A percentile compares a stretch with the other conserved stretches of the same genome.
Evolutionary conservation across 257 asterid species (phyloP).

Genomic region (Salvia miltiorrhiza): DNA sequence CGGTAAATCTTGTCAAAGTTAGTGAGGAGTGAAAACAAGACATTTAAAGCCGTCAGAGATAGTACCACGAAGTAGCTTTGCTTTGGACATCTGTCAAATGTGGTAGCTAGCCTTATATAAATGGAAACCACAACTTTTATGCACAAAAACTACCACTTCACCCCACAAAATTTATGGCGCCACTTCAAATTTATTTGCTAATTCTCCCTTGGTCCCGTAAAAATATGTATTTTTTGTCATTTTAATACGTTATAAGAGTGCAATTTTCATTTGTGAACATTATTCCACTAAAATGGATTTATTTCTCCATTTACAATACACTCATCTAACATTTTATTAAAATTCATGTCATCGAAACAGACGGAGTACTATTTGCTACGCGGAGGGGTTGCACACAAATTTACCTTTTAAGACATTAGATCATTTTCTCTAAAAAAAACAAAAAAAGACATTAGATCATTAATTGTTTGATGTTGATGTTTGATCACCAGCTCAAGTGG

Average conservation of each 20-base stretch:
- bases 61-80: neutral
- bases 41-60: neutral
- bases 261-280: too few relatives aligned
- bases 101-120: neutral
- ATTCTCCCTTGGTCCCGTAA: too few relatives aligned
- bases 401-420: neutral
- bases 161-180: conserved; percentile 16
- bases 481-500: conserved; percentile 16
- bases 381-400: neutral
- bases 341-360: too few relatives aligned
- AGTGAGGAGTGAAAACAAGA: neutral
- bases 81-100: neutral
- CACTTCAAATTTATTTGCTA: conserved; percentile 2
- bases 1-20: too few relatives aligned
- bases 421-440: too few relatives aligned
- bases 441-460: too few relatives aligned
- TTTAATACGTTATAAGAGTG: too few relatives aligned
- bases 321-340: too few relatives aligned
- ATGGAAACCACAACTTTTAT: neutral
- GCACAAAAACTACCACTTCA: neutral
- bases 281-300: too few relatives aligned
- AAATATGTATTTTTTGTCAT: too few relatives aligned
- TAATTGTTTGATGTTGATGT: conserved; percentile 19
- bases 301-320: too few relatives aligned
- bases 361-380: too few relatives aligned